Base-by-base conservation (phyloP, 768 basidiomycete genomes). In the Pisolithus marmoratus region DNA sequence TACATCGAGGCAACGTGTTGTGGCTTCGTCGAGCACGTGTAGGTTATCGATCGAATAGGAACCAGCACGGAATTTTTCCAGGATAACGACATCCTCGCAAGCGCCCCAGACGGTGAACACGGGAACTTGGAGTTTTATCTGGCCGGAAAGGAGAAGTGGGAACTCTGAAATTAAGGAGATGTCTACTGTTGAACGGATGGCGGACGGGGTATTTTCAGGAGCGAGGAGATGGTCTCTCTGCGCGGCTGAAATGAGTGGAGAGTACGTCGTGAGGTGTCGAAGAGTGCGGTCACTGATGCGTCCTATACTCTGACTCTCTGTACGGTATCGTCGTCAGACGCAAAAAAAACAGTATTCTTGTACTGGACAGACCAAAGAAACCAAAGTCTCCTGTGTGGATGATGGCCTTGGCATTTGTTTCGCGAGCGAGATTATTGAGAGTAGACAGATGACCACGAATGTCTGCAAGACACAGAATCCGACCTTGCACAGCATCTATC, bases 361-460 rank as follows among this genome's bases (percentile, higher is more conserved):
- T 15, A 34, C 34, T 15, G 34, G 23, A 68, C 78, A 56, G 58
- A 85, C 90, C 92, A 69, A 95, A 96, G 73, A 99, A 96, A 53
- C 96, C 96, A 82, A 98, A 98, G 74, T 99, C 96, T 49, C 96
- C 96, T 0, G 94, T 95, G 67, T 98, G 95, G 53, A 99, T 90
- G 67, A 97, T 85, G 17, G 94, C 95, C 53, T 85, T 81, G 22
- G 94, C 96, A 63, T 89, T 87, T 52, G 83, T 83, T 59, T 96
- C 92, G 43, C 85, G 74, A 17, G 94, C 94, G 49, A 96, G 82
- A 69, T 90, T 83, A 68, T 97, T 97, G 64, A 99, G 80, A 45
- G 82, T 82, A 41, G 89, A 90, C 43, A 93, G 79, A 55, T 87
- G 84, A 59, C 93, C 94, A 55, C 89, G 84, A 58, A 91, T 87